Evolutionary conservation across 2,329 filamentous ascomycete genomes (phyloP).

Genomic region (Aspergillus neotritici): DNA sequence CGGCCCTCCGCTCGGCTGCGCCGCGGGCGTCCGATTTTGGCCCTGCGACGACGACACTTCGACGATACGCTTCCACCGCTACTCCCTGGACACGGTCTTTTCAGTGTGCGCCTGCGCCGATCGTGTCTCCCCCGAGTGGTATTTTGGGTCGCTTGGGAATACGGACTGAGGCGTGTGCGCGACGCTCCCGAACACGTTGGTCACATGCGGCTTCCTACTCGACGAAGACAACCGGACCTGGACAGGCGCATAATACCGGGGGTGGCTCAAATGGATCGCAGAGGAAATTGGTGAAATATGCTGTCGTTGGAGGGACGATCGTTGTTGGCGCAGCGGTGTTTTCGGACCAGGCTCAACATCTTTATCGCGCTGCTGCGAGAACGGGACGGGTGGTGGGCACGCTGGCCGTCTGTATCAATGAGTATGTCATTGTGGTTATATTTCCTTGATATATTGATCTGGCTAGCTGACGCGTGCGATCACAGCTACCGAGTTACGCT

Average conservation of each 20-base stretch:
- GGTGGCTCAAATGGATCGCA: slow-evolving; percentile 10
- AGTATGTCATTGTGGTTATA: slow-evolving; percentile 53
- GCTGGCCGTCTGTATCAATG: slow-evolving; percentile 77
- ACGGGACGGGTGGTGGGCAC: slow-evolving; percentile 71
- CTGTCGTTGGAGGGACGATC: slow-evolving; percentile 31
- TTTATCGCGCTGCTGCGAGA: slow-evolving; percentile 68
- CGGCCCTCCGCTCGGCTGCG: slow-evolving; percentile 24
- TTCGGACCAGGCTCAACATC: slow-evolving; percentile 65
- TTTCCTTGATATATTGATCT: slow-evolving; percentile 1
- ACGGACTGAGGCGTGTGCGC: background rate
- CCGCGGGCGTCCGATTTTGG: slow-evolving; percentile 28
- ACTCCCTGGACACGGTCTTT: slow-evolving; percentile 10
- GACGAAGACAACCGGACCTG: slow-evolving; percentile 12
- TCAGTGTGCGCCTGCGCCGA: background rate
- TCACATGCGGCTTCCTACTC: slow-evolving; percentile 14
- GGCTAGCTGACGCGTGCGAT: slow-evolving; percentile 5
- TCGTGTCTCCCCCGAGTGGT: background rate
- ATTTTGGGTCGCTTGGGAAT: no score
- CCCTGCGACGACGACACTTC: slow-evolving; percentile 21
- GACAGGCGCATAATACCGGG: slow-evolving; percentile 5
- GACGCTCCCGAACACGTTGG: background rate
- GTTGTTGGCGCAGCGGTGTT: slow-evolving; percentile 45
- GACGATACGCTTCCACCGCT: slow-evolving; percentile 18
- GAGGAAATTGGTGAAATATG: slow-evolving; percentile 28
- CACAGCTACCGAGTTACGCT: slow-evolving; percentile 79